Base-by-base conservation (phyloP, 306 rosid genomes). In the Sesbania bispinosa region DNA sequence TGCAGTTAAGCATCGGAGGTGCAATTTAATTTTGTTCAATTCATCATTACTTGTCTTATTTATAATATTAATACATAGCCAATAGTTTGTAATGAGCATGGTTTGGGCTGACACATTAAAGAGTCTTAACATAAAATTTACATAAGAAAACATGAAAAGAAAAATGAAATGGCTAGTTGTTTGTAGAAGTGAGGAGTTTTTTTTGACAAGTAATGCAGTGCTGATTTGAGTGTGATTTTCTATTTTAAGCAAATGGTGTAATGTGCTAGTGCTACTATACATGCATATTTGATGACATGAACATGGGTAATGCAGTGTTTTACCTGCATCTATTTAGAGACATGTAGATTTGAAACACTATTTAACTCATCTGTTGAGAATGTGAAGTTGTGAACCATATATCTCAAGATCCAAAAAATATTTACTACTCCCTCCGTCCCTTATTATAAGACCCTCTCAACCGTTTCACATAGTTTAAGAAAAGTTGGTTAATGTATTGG, bases 1-100 rank as follows among this genome's bases (percentile, higher is more conserved):
- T 75, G 74, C 87, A 1, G 86, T 95, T 33, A 95, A 91, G 89
- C 89, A 89, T 81, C 84, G 52, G 78, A 91, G 99, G 99, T 91
- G 78, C 11, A 15, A 36, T 20, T 59, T 57, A 67, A 71, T 64
- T 36, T 50, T 20, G 33, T 75, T 59, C 71, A 52, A 33, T 60
- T 66, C 26, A 20, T 26, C 58, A 64, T 51, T 33, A 62, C 32
- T 36, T 14, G 63, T 41, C 24, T 24, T 64, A 35, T 61, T 6
- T 70, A 57, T 62, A 26, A 18, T 13, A 62, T 23, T 43, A 32
- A 8, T 42, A 4, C 67, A 10, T 58, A 54, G 53, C 46, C 63
- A 16, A 16, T 45, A 58, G 61, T 71, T 62, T 52, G 7, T 52
- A 55, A 60, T 9, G 13, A 24, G 48, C 60, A 60, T 43, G 51